Conservation (phyloP, 768 basidiomycete species). For the Coprinopsis strossmayeri region DNA sequence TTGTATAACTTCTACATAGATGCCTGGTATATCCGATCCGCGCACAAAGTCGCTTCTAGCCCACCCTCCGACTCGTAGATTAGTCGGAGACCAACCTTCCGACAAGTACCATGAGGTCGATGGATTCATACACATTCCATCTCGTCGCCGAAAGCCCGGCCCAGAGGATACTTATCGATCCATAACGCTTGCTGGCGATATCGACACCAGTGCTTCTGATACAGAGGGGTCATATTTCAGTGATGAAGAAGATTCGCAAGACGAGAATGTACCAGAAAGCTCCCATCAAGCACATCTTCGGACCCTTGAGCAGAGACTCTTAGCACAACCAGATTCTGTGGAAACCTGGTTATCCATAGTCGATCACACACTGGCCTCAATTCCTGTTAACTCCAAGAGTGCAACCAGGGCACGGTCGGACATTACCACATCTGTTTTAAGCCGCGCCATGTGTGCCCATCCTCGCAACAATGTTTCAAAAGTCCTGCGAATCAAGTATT, state of each 20-base stretch:
- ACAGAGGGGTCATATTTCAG: slow-evolving; percentile 28
- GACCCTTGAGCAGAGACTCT: slow-evolving; percentile 49
- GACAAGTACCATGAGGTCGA: slow-evolving; percentile 57
- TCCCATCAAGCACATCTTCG: slow-evolving; percentile 57
- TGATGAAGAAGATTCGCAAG: slow-evolving; percentile 25
- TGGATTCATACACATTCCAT: slow-evolving; percentile 57
- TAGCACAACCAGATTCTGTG: slow-evolving; percentile 43
- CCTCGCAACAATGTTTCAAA: slow-evolving; percentile 43
- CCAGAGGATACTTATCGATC: slow-evolving; percentile 44
- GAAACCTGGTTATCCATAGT: slow-evolving; percentile 60
- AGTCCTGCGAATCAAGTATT: slow-evolving; percentile 51
- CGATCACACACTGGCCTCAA: slow-evolving; percentile 52
- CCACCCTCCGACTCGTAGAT: slow-evolving; percentile 41
- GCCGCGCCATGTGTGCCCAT: slow-evolving; percentile 55
- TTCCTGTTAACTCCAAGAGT: slow-evolving; percentile 63
- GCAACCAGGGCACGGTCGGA: slow-evolving; percentile 63
- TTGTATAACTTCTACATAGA: slow-evolving; percentile 19
- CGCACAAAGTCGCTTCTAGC: slow-evolving; percentile 47
- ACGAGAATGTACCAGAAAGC: slow-evolving; percentile 24
- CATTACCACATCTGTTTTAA: slow-evolving; percentile 59
- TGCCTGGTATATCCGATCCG: slow-evolving; percentile 53
- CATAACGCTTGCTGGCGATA: slow-evolving; percentile 27
- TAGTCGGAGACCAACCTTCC: slow-evolving; percentile 29
- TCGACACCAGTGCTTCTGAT: slow-evolving; percentile 19
- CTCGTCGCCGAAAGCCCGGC: slow-evolving; percentile 23